A percentile compares a stretch with the other conserved stretches of the same genome.
Evolutionary conservation across 1,284 basidiomycete species (phyloP).

Genomic region (Mrakiaceae sp.): DNA sequence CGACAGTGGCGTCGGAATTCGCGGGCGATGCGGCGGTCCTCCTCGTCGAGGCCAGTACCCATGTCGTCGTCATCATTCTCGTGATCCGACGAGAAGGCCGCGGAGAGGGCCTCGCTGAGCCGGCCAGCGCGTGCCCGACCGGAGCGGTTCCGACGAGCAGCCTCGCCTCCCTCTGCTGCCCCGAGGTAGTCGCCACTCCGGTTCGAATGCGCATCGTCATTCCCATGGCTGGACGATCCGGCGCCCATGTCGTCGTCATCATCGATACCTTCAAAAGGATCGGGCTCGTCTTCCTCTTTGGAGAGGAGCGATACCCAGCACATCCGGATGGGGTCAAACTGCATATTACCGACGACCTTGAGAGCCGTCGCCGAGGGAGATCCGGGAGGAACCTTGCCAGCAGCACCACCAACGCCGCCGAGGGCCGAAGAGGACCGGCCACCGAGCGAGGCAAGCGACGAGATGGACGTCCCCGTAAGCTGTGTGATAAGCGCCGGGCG

Average conservation of each 20-base stretch:
- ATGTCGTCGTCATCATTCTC: background rate
- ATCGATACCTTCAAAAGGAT: conserved; percentile 78
- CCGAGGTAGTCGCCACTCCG: too few relatives aligned
- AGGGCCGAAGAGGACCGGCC: conserved; percentile 3
- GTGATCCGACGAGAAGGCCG: background rate
- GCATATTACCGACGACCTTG: conserved; percentile 89
- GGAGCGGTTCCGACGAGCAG: too few relatives aligned
- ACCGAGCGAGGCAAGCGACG: conserved; percentile 24
- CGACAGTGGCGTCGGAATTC: conserved; percentile 3
- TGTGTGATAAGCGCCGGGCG: conserved; percentile 94
- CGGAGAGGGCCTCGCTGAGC: too few relatives aligned
- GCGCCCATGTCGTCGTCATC: conserved; percentile 57
- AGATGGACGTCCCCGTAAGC: conserved; percentile 64
- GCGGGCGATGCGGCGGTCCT: too few relatives aligned
- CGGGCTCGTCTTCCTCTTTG: conserved; percentile 77
- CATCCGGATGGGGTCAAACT: conserved; percentile 87
- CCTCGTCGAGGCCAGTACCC: background rate
- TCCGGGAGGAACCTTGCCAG: conserved; percentile 7
- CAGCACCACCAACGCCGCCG: background rate
- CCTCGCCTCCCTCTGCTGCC: too few relatives aligned
- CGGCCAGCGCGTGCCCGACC: too few relatives aligned
- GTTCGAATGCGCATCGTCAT: too few relatives aligned
- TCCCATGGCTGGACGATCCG: too few relatives aligned
- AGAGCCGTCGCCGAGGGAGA: conserved; percentile 21
- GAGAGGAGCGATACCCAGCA: conserved; percentile 75